Evolutionary conservation across 768 basidiomycete genomes (phyloP).

Genomic region (Psilocybe sp.): DNA sequence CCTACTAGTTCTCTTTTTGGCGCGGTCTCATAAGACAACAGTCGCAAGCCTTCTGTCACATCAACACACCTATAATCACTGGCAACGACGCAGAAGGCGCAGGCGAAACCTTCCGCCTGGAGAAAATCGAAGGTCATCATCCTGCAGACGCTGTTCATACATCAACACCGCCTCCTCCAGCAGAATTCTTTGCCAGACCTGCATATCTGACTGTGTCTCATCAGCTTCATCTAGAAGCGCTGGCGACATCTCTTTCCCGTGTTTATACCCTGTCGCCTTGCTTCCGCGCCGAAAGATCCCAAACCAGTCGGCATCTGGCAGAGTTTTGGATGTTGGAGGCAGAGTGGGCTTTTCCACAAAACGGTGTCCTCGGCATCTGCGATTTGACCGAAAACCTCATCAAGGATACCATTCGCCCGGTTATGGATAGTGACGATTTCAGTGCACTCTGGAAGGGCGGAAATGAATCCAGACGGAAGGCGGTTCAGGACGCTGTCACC

Average conservation of each 20-base stretch:
- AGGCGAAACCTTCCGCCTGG: constrained; percentile 84
- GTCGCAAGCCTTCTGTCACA: constrained; percentile 75
- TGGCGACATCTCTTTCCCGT: constrained; percentile 73
- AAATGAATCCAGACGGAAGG: constrained; percentile 29
- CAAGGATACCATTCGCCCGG: constrained; percentile 19
- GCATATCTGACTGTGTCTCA: constrained; percentile 93
- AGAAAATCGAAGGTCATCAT: constrained; percentile 32
- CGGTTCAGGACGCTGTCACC: constrained; percentile 34
- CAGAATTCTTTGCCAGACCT: constrained; percentile 71
- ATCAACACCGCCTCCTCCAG: constrained; percentile 14
- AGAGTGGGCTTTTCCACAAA: constrained; percentile 60
- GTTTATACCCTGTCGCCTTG: constrained; percentile 92
- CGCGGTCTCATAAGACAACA: constrained; percentile 24
- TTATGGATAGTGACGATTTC: constrained; percentile 21
- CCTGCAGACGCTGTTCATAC: constrained; percentile 20
- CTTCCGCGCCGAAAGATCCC: constrained; percentile 90
- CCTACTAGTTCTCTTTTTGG: neutral
- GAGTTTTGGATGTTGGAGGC: constrained; percentile 99
- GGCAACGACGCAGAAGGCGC: constrained; percentile 95
- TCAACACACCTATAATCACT: constrained; percentile 86
- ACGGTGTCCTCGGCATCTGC: constrained; percentile 43
- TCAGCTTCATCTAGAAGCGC: constrained; percentile 91
- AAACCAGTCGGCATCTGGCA: constrained; percentile 87
- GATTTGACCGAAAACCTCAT: constrained; percentile 36
- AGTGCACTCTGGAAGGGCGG: constrained; percentile 40